phyloP scores from a whole-genome alignment of 148 eudicot species.

The Rhododendron kiyosumense region DNA sequence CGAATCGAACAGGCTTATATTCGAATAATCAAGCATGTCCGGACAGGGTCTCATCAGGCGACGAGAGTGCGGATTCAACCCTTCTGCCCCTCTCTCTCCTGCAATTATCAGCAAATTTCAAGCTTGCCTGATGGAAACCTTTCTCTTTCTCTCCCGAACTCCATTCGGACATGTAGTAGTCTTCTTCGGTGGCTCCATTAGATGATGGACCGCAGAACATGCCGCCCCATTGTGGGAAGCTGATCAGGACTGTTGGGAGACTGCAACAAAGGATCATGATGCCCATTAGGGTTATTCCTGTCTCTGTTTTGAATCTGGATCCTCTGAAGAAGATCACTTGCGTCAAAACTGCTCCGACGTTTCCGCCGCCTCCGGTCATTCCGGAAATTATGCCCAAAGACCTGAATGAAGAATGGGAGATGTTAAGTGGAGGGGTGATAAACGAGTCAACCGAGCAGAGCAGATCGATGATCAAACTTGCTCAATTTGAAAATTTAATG shows the following conservation, averaged over 20 bases:
- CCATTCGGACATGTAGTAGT: slow-evolving; percentile 72
- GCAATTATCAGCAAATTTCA: slow-evolving; percentile 61
- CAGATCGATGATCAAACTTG: no score
- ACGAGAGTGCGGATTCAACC: slow-evolving; percentile 19
- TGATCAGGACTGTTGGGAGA: slow-evolving; percentile 34
- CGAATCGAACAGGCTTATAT: neutral
- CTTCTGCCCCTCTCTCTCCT: slow-evolving; percentile 46
- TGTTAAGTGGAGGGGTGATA: no score
- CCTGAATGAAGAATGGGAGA: slow-evolving; percentile 20
- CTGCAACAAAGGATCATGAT: slow-evolving; percentile 73
- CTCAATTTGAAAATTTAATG: no score
- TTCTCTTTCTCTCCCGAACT: slow-evolving; percentile 33
- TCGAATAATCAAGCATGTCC: neutral
- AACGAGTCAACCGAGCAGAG: no score
- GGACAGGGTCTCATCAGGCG: slow-evolving; percentile 11
- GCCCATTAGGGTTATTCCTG: slow-evolving; percentile 74
- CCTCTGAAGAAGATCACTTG: slow-evolving; percentile 84
- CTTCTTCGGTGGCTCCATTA: slow-evolving; percentile 44
- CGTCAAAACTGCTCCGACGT: slow-evolving; percentile 73
- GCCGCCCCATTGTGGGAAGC: slow-evolving; percentile 90
- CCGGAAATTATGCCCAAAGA: slow-evolving; percentile 78
- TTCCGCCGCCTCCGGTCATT: slow-evolving; percentile 86
- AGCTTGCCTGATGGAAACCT: slow-evolving; percentile 44
- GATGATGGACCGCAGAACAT: slow-evolving; percentile 63
- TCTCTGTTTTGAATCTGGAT: slow-evolving; percentile 52